Evolutionary conservation across 164 flowering plant genomes (phyloP).

Genomic region (Berberis thunbergii): DNA sequence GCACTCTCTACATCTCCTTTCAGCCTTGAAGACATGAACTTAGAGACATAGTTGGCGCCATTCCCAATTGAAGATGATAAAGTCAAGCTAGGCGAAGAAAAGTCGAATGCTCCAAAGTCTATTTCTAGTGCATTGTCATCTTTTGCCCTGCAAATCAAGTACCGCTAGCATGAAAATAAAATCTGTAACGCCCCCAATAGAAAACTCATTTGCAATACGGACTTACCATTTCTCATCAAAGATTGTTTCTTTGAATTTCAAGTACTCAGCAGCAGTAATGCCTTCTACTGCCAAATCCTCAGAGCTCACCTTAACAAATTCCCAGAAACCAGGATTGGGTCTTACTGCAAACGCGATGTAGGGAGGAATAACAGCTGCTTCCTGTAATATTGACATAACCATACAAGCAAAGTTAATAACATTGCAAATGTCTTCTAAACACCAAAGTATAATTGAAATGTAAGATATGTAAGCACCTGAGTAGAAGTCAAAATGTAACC

Average conservation of each 20-base stretch:
- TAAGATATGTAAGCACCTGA: slow-evolving; percentile 31
- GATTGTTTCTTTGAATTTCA: slow-evolving; percentile 69
- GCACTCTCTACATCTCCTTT: slow-evolving; percentile 21
- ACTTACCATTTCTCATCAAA: slow-evolving; percentile 51
- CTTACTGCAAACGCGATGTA: slow-evolving; percentile 71
- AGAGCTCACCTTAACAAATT: slow-evolving; percentile 65
- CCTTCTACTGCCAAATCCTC: slow-evolving; percentile 56
- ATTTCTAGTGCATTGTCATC: slow-evolving; percentile 84
- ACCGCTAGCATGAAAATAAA: background rate
- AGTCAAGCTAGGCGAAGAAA: slow-evolving; percentile 39
- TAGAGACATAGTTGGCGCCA: slow-evolving; percentile 50
- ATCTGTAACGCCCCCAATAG: no score
- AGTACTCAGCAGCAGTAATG: slow-evolving; percentile 53
- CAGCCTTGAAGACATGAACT: slow-evolving; percentile 51
- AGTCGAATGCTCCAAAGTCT: slow-evolving; percentile 76
- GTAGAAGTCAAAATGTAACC: slow-evolving; percentile 74
- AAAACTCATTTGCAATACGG: no score
- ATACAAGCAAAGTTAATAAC: no score
- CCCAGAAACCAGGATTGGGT: slow-evolving; percentile 91
- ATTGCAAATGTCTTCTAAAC: no score
- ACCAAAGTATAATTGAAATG: background rate
- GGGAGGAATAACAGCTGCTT: slow-evolving; percentile 91
- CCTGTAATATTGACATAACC: slow-evolving; percentile 33
- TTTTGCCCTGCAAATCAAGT: slow-evolving; percentile 56
- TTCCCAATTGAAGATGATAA: slow-evolving; percentile 82